These are phyloP conservation scores for Lithospermum erythrorhizon DNA, from an alignment of 257 asterid genomes.

Conservation along the genomic window DNA sequence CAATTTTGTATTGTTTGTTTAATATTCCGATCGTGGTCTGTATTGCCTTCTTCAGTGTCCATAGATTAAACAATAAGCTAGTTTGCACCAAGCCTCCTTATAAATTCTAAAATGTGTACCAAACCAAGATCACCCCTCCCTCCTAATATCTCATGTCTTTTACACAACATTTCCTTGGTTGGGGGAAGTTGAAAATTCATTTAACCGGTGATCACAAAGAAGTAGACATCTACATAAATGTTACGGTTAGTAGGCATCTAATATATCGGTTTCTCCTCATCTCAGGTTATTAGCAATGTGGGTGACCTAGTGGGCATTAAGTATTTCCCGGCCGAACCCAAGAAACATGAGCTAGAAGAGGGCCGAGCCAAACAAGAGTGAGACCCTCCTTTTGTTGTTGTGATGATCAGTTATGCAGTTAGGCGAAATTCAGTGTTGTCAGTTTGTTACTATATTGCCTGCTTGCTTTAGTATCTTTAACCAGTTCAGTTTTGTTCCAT, in stretches of 20 bases:
- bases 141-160: no score
- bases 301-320: conserved; percentile 85
- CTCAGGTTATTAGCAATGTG: conserved; percentile 64
- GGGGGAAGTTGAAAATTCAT: no score
- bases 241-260: background rate
- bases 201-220: no score
- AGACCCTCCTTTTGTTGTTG: background rate
- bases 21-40: background rate
- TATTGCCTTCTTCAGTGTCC: background rate
- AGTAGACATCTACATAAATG: no score
- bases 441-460: background rate
- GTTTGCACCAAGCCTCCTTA: no score
- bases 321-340: conserved; percentile 77
- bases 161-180: no score
- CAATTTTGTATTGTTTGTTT: background rate
- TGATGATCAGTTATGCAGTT: background rate
- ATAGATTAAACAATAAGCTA: no score
- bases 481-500: background rate
- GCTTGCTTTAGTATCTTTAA: background rate
- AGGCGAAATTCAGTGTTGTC: background rate
- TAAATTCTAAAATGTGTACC: no score
- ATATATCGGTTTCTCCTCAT: background rate
- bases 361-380: conserved; percentile 54
- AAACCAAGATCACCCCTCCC: no score
- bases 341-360: conserved; percentile 60